phyloP scores from a whole-genome alignment of 495 filamentous ascomycete genomes.

The Annulohypoxylon moriforme region DNA sequence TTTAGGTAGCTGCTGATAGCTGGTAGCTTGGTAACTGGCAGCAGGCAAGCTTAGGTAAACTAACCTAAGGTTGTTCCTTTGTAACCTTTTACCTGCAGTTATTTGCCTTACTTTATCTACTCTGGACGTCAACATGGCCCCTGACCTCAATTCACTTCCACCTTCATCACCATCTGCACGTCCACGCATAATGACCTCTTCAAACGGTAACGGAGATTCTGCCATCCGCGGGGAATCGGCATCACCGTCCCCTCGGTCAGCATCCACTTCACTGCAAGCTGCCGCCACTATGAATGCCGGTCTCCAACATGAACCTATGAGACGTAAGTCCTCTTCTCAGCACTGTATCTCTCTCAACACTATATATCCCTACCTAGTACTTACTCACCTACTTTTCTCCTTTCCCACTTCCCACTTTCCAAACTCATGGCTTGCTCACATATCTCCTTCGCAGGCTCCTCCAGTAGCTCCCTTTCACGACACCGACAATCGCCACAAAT shows the following conservation, averaged over 20 bases:
- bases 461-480: conserved; percentile 64
- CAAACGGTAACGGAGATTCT: conserved; percentile 48
- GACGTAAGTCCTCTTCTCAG: conserved; percentile 55
- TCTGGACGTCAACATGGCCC: conserved; percentile 61
- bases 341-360: neutral
- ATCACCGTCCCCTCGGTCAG: conserved; percentile 67
- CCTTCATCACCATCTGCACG: conserved; percentile 59
- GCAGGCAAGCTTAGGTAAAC: conserved; percentile 24
- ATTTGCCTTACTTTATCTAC: conserved; percentile 2
- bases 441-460: conserved; percentile 56
- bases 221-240: conserved; percentile 56
- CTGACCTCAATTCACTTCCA: conserved; percentile 81
- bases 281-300: conserved; percentile 77
- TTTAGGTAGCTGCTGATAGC: neutral
- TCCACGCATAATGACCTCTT: conserved; percentile 50
- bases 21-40: neutral
- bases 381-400: neutral
- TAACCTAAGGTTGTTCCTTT: conserved; percentile 11
- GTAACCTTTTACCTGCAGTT: conserved; percentile 26
- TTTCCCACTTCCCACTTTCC: neutral
- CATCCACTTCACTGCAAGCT: conserved; percentile 72
- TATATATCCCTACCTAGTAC: neutral
- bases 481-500: conserved; percentile 66
- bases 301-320: conserved; percentile 69
- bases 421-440: conserved; percentile 25